Percentiles rank a stretch among this genome's conserved stretches.
These are phyloP conservation scores for Solanum habrochaites DNA, from an alignment of 257 asterid genomes.

Conservation along the genomic window DNA sequence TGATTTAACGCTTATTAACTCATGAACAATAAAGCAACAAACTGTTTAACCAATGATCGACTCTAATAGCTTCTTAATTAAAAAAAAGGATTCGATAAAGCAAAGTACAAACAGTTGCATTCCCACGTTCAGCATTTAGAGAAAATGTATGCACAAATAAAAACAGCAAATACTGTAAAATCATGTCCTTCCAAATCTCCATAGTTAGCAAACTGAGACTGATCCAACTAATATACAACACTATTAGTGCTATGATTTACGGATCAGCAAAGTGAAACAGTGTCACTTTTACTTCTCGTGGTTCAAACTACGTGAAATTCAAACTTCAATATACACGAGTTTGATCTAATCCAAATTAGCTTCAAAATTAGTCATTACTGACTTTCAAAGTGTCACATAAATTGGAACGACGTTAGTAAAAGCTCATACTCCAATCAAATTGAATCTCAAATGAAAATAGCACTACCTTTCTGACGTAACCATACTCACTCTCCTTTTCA, in stretches of 20 bases:
- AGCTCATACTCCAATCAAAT: neutral
- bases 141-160: neutral
- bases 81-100: neutral
- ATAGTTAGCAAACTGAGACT: neutral
- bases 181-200: neutral
- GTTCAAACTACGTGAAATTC: neutral
- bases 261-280: neutral
- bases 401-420: no score
- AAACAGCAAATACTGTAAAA: neutral
- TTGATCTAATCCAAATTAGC: neutral
- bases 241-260: neutral
- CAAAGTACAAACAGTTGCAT: neutral
- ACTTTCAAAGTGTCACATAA: neutral
- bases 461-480: neutral
- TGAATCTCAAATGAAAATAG: neutral
- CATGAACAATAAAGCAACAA: neutral
- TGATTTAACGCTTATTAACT: neutral
- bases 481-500: neutral
- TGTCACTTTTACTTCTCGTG: neutral
- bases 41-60: neutral
- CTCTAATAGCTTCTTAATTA: neutral
- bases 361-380: neutral
- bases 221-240: neutral
- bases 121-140: neutral
- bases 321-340: neutral